phyloP scores from a whole-genome alignment of 1,284 basidiomycete genomes.

The Inonotus hispidus region DNA sequence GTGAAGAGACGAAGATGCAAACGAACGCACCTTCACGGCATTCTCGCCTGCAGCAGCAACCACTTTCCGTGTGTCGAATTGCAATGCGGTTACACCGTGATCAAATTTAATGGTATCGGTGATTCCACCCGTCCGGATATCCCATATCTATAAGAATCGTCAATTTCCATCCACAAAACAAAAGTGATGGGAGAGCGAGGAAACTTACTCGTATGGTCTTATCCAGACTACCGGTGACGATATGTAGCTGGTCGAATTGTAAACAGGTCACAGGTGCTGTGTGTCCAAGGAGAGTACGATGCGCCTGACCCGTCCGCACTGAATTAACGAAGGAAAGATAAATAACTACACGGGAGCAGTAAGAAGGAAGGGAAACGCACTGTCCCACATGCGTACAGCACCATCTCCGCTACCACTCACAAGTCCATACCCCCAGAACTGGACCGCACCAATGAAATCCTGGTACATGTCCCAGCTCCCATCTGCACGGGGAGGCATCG shows the following conservation, averaged over 20 bases:
- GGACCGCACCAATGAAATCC: slow-evolving; percentile 96
- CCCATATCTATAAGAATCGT: slow-evolving; percentile 83
- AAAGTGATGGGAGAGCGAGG: neutral
- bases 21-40: slow-evolving; percentile 70
- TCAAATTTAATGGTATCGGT: slow-evolving; percentile 91
- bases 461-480: slow-evolving; percentile 94
- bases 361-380: slow-evolving; percentile 45
- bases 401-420: slow-evolving; percentile 97
- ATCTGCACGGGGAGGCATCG: slow-evolving; percentile 84
- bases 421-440: slow-evolving; percentile 98
- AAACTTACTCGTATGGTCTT: slow-evolving; percentile 80
- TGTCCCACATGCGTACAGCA: slow-evolving; percentile 99
- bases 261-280: slow-evolving; percentile 91
- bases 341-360: neutral
- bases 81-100: slow-evolving; percentile 84
- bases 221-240: slow-evolving; percentile 89
- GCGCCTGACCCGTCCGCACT: slow-evolving; percentile 98
- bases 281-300: slow-evolving; percentile 90
- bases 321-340: slow-evolving; percentile 13
- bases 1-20: slow-evolving; percentile 2
- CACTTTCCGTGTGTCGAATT: slow-evolving; percentile 95
- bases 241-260: slow-evolving; percentile 95
- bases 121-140: slow-evolving; percentile 85
- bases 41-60: slow-evolving; percentile 93
- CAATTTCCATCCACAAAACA: neutral